Evolutionary conservation across 805 yeast species (phyloP), one percentile per base, ranked within the genome.

Genomic region (Metschnikowia hibisci): DNA sequence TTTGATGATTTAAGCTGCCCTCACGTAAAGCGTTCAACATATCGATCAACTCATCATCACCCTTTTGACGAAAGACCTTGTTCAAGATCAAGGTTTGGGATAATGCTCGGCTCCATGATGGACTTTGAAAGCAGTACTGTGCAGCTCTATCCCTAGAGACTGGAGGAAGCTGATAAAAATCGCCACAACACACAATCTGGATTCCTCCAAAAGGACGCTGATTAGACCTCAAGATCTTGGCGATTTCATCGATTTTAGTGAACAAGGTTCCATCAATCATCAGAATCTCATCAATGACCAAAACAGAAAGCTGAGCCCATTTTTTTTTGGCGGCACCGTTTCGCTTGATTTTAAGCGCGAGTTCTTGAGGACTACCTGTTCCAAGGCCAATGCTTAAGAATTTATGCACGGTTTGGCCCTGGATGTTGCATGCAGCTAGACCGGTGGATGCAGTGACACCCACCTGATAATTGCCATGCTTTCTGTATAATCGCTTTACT

Each of bases 371-470:
- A 1, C 71, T 65, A 1, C 78, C 88, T 12, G 71, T 69, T 0
- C 87, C 95, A 11, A 86, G 58, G 0, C 95, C 95, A 34, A 86
- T 79, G 2, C 93, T 91, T 0, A 89, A 77, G 63, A 78, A 85
- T 6, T 87, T 80, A 58, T 86, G 90, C 3, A 86, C 58, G 0
- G 95, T 86, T 14, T 76, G 76, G 23, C 95, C 95, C 3, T 90
- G 89, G 47, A 86, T 78, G 57, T 84, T 84, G 53, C 86, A 81
- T 3, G 93, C 90, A 0, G 95, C 95, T 20, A 86, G 62, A 0
- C 95, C 95, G 1, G 95, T 86, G 0, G 93, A 84, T 0, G 95
- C 95, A 0, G 93, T 84, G 1, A 86, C 84, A 0, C 84, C 89
- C 4, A 86, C 87, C 11, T 67, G 58, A 16, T 16, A 23, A 0